These are phyloP conservation scores for Citrus hindsii DNA, from an alignment of 345 rosid genomes.

Conservation along the genomic window DNA sequence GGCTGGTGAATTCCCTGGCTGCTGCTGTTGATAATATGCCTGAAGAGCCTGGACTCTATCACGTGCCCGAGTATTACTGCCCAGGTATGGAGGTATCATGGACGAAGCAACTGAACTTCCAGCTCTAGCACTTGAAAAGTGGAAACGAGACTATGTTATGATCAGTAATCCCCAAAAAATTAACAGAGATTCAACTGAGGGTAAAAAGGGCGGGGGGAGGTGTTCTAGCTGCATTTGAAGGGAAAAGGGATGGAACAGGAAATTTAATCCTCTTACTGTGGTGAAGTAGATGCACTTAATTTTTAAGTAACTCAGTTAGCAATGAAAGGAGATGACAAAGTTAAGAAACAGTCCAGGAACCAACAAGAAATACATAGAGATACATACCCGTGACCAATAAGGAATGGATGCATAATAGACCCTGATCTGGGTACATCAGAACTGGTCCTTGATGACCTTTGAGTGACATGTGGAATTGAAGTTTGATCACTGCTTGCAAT, in stretches of 20 bases:
- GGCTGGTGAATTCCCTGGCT: conserved; percentile 44
- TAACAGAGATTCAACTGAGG: neutral
- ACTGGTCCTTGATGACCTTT: conserved; percentile 56
- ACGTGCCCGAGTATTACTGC: conserved; percentile 82
- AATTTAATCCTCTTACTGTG: neutral
- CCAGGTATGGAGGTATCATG: conserved; percentile 74
- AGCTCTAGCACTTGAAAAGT: conserved; percentile 62
- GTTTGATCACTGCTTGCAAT: conserved; percentile 56
- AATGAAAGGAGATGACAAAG: neutral
- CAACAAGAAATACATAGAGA: conserved; percentile 1
- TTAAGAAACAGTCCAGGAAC: neutral
- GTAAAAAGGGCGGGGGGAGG: neutral
- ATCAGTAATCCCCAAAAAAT: neutral
- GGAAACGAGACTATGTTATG: conserved; percentile 3
- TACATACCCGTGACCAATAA: conserved; percentile 75
- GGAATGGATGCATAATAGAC: conserved; percentile 70
- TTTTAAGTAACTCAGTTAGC: neutral
- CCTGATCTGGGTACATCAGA: conserved; percentile 71
- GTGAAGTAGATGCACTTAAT: neutral
- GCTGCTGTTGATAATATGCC: conserved; percentile 89
- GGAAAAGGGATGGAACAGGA: neutral
- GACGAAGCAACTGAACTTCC: conserved; percentile 70
- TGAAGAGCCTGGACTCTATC: conserved; percentile 92
- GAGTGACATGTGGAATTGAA: conserved; percentile 47
- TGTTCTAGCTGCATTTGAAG: neutral